A percentile compares a stretch with the other conserved stretches of the same genome.
phyloP scores from a whole-genome alignment of 768 basidiomycete species.

The Termitomyces sp. region DNA sequence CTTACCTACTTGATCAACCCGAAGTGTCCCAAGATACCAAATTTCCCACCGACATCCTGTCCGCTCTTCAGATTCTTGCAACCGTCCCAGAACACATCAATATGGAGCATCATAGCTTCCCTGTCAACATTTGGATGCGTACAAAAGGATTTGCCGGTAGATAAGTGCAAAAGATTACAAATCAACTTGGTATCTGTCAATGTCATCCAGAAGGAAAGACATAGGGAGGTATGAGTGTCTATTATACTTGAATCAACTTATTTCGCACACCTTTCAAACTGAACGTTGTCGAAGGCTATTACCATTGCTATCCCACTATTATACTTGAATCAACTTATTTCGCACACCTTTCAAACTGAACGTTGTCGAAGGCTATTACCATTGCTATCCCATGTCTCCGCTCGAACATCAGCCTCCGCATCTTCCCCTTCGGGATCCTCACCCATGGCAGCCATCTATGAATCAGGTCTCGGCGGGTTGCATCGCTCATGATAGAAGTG shows the following conservation, averaged over 20 bases:
- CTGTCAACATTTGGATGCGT: slow-evolving; percentile 56
- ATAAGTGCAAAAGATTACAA: slow-evolving; percentile 49
- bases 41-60: slow-evolving; percentile 50
- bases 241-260: background rate
- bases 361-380: slow-evolving; percentile 34
- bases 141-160: slow-evolving; percentile 43
- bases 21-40: slow-evolving; percentile 18
- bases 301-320: slow-evolving; percentile 42
- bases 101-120: slow-evolving; percentile 40
- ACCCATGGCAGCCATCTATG: slow-evolving; percentile 52
- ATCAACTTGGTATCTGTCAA: slow-evolving; percentile 52
- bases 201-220: slow-evolving; percentile 60
- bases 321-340: no score
- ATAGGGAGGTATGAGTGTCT: slow-evolving; percentile 46
- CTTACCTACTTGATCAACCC: slow-evolving; percentile 42
- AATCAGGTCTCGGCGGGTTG: slow-evolving; percentile 35
- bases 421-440: slow-evolving; percentile 47
- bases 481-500: slow-evolving; percentile 15
- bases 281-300: slow-evolving; percentile 34
- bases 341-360: slow-evolving; percentile 28
- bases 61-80: slow-evolving; percentile 59
- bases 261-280: slow-evolving; percentile 26
- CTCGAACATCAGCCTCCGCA: slow-evolving; percentile 57
- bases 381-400: slow-evolving; percentile 53
- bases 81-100: slow-evolving; percentile 54